Evolutionary conservation across 768 basidiomycete species (phyloP).

Genomic region (Panaeolus papilionaceus): DNA sequence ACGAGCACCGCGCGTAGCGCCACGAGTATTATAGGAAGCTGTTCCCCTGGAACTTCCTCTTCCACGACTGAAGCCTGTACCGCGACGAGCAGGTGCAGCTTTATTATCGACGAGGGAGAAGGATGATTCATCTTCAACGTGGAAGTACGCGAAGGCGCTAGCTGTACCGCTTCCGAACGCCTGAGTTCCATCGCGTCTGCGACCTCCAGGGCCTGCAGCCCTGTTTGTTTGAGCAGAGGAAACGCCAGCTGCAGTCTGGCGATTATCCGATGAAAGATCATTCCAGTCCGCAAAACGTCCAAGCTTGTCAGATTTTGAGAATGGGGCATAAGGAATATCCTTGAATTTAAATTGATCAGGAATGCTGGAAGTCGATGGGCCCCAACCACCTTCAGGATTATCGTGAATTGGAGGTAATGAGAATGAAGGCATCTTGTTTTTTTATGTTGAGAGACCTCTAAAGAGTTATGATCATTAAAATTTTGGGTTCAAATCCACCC

Average conservation of each 20-base stretch:
- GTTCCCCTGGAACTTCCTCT: constrained; percentile 59
- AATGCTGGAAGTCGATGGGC: constrained; percentile 79
- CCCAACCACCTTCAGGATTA: constrained; percentile 95
- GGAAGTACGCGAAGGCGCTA: constrained; percentile 95
- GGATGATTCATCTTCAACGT: constrained; percentile 96
- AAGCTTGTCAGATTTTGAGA: constrained; percentile 98
- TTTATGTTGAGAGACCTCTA: constrained; percentile 7
- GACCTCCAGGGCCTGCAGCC: constrained; percentile 54
- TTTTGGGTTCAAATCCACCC: constrained; percentile 28
- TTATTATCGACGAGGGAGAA: constrained; percentile 98
- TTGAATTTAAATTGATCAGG: constrained; percentile 96
- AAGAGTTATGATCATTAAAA: constrained; percentile 32
- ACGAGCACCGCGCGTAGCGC: constrained; percentile 51
- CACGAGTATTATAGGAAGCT: constrained; percentile 46
- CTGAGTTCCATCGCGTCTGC: constrained; percentile 78
- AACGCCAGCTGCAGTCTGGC: constrained; percentile 58
- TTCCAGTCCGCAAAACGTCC: constrained; percentile 99
- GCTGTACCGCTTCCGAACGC: constrained; percentile 91
- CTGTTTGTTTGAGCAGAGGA: constrained; percentile 55
- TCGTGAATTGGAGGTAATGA: constrained; percentile 87
- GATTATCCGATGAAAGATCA: constrained; percentile 70
- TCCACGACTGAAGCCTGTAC: constrained; percentile 67
- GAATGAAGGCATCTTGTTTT: constrained; percentile 73
- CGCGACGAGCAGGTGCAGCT: constrained; percentile 69
- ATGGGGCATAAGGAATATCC: constrained; percentile 98